phyloP scores from a whole-genome alignment of 345 rosid genomes.

The Populus deltoides region DNA sequence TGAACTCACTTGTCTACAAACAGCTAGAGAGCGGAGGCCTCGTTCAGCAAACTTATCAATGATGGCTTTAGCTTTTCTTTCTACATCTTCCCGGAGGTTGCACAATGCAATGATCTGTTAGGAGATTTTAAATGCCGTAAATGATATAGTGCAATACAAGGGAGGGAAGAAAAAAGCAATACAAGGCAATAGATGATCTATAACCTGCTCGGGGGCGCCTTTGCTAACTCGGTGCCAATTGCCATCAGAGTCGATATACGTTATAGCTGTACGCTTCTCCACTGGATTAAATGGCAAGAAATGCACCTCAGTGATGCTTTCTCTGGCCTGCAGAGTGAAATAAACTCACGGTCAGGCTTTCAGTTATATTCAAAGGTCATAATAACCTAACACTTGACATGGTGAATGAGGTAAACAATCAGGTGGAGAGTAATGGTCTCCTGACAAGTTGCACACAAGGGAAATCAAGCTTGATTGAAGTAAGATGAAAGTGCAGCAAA shows the following conservation, averaged over 20 bases:
- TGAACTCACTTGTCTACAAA: slow-evolving; percentile 57
- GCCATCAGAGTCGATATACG: slow-evolving; percentile 60
- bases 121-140: background rate
- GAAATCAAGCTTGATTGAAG: background rate
- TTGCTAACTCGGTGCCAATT: slow-evolving; percentile 78
- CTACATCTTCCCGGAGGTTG: slow-evolving; percentile 57
- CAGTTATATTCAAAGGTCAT: background rate
- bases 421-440: background rate
- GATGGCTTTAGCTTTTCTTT: slow-evolving; percentile 66
- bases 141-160: background rate
- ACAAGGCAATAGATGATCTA: background rate
- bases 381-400: background rate
- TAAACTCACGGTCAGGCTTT: background rate
- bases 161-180: background rate
- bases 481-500: background rate
- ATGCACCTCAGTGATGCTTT: slow-evolving; percentile 67
- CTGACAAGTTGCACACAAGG: background rate
- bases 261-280: slow-evolving; percentile 84
- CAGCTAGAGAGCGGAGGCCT: slow-evolving; percentile 76
- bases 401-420: background rate
- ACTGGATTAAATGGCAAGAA: slow-evolving; percentile 87
- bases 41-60: slow-evolving; percentile 88
- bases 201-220: slow-evolving; percentile 86
- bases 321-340: slow-evolving; percentile 52
- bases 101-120: slow-evolving; percentile 65